Evolutionary conservation across 495 filamentous ascomycete species (phyloP).

Genomic region (Penicillium flavigenum): DNA sequence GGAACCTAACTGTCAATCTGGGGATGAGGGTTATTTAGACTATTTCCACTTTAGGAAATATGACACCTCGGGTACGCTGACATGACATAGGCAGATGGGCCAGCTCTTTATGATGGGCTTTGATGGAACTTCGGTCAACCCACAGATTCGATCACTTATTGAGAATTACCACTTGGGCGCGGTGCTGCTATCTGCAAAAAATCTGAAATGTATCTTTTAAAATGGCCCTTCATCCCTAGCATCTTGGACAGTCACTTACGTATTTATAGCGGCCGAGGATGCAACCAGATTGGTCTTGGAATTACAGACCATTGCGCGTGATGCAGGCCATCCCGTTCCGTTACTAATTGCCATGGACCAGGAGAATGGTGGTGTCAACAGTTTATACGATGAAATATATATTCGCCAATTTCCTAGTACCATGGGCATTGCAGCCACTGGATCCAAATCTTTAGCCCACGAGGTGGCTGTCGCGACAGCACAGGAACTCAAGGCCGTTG

Average conservation of each 20-base stretch:
- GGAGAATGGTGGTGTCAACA: constrained; percentile 94
- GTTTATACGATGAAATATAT: constrained; percentile 85
- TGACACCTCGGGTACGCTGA: constrained; percentile 23
- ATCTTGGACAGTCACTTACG: constrained; percentile 21
- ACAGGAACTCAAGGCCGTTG: constrained; percentile 79
- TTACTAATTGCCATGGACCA: constrained; percentile 84
- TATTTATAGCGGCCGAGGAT: constrained; percentile 69
- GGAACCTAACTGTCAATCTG: constrained; percentile 18
- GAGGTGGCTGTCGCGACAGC: constrained; percentile 84
- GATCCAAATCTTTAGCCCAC: constrained; percentile 72
- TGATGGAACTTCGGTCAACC: constrained; percentile 83
- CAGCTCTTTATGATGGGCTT: constrained; percentile 96
- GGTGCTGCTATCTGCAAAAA: constrained; percentile 85
- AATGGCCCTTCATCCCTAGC: neutral
- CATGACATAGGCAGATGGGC: constrained; percentile 59
- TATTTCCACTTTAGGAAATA: constrained; percentile 22
- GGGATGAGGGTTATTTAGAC: constrained; percentile 7
- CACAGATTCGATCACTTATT: constrained; percentile 80
- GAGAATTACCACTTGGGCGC: constrained; percentile 80
- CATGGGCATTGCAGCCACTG: constrained; percentile 87
- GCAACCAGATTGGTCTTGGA: constrained; percentile 79
- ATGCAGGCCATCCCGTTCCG: constrained; percentile 82
- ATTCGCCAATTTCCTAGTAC: constrained; percentile 88
- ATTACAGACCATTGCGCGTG: constrained; percentile 80
- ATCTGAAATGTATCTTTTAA: constrained; percentile 71